These are phyloP conservation scores for Lentinula lateritia DNA, from an alignment of 768 basidiomycete genomes.

Conservation along the genomic window DNA sequence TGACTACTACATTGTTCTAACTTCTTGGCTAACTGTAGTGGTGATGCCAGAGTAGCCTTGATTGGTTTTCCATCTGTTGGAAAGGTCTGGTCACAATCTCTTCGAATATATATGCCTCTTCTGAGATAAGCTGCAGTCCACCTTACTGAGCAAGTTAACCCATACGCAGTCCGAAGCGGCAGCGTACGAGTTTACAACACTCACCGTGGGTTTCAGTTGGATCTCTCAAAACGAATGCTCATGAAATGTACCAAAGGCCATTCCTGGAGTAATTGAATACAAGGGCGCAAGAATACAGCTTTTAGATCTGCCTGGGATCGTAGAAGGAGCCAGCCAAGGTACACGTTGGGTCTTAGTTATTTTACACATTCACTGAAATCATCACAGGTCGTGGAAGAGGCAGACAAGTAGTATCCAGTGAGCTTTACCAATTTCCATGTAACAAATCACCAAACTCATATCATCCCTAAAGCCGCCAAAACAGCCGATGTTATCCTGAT, in stretches of 20 bases:
- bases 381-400: conserved; percentile 76
- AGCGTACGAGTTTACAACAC: conserved; percentile 93
- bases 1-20: background rate
- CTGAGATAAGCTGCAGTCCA: conserved; percentile 50
- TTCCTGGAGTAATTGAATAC: conserved; percentile 96
- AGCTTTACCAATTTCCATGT: conserved; percentile 12
- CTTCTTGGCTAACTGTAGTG: background rate
- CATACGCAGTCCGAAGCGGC: conserved; percentile 86
- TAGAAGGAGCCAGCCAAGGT: conserved; percentile 87
- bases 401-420: conserved; percentile 91
- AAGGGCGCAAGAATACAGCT: conserved; percentile 90
- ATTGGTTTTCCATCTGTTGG: conserved; percentile 98
- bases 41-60: conserved; percentile 86
- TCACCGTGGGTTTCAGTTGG: conserved; percentile 48
- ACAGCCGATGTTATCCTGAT: conserved; percentile 91
- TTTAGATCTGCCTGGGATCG: conserved; percentile 93
- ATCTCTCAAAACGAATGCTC: background rate
- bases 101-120: background rate
- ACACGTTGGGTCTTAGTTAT: background rate
- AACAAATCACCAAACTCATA: background rate
- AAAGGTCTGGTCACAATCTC: conserved; percentile 41
- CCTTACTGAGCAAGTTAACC: conserved; percentile 86
- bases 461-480: conserved; percentile 53
- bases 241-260: conserved; percentile 53
- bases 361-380: background rate